Evolutionary conservation across 2,329 filamentous ascomycete species (phyloP).

Genomic region (Trichophyton rubrum): DNA sequence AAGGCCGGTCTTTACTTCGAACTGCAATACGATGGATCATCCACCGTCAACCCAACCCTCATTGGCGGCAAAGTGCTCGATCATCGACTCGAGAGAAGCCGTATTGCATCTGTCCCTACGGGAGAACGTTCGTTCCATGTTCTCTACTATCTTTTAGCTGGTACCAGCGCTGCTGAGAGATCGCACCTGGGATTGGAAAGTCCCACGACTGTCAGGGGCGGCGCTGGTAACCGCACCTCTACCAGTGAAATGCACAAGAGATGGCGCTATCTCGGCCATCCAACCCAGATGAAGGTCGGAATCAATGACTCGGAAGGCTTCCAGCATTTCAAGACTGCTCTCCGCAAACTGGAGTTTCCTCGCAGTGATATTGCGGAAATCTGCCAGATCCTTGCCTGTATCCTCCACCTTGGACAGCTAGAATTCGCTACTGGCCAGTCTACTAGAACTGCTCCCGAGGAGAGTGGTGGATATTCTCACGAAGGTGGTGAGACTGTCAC

Average conservation of each 20-base stretch:
- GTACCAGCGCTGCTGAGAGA: slow-evolving; percentile 84
- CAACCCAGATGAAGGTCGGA: slow-evolving; percentile 90
- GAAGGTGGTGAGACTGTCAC: slow-evolving; percentile 82
- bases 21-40: slow-evolving; percentile 86
- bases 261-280: slow-evolving; percentile 94
- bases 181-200: slow-evolving; percentile 60
- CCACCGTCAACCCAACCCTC: slow-evolving; percentile 69
- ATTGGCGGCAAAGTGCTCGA: slow-evolving; percentile 92
- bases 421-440: slow-evolving; percentile 76
- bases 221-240: slow-evolving; percentile 42
- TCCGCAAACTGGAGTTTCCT: slow-evolving; percentile 88
- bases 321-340: slow-evolving; percentile 90
- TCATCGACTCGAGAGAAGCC: slow-evolving; percentile 80
- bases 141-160: slow-evolving; percentile 86
- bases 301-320: slow-evolving; percentile 95
- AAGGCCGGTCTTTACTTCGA: slow-evolving; percentile 94
- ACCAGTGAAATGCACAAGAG: slow-evolving; percentile 53
- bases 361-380: slow-evolving; percentile 90
- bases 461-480: slow-evolving; percentile 92
- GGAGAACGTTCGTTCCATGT: slow-evolving; percentile 95
- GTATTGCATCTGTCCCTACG: slow-evolving; percentile 82
- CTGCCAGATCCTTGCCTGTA: slow-evolving; percentile 83
- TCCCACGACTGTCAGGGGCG: slow-evolving; percentile 27
- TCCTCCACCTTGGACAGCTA: slow-evolving; percentile 94
- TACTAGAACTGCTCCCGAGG: slow-evolving; percentile 68